These are phyloP conservation scores for Knufia fluminis DNA, from an alignment of 2,329 filamentous ascomycete genomes.

Conservation along the genomic window DNA sequence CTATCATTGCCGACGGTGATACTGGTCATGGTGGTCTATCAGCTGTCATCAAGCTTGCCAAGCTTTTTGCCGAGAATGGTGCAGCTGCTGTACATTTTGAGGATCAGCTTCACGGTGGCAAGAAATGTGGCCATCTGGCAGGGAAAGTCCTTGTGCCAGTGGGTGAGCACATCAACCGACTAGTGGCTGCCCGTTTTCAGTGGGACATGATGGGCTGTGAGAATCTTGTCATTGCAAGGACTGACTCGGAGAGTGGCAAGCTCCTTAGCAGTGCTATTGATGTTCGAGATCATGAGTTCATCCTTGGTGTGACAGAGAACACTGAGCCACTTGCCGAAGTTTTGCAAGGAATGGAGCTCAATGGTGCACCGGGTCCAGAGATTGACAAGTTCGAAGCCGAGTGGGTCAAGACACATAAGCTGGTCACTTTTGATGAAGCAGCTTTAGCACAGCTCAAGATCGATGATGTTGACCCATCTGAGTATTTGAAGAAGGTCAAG, in stretches of 20 bases:
- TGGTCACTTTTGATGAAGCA: slow-evolving; percentile 89
- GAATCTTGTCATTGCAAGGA: slow-evolving; percentile 88
- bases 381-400: slow-evolving; percentile 77
- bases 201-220: slow-evolving; percentile 98
- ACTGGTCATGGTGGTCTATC: slow-evolving; percentile 88
- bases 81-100: slow-evolving; percentile 96
- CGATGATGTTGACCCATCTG: slow-evolving; percentile 54
- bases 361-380: slow-evolving; percentile 66
- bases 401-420: slow-evolving; percentile 78
- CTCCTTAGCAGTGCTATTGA: slow-evolving; percentile 86
- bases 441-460: slow-evolving; percentile 63
- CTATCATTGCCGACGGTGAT: slow-evolving; percentile 93
- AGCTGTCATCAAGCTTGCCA: slow-evolving; percentile 89
- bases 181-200: slow-evolving; percentile 86
- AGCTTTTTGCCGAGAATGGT: slow-evolving; percentile 94
- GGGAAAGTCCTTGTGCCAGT: slow-evolving; percentile 92
- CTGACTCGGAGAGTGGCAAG: slow-evolving; percentile 88
- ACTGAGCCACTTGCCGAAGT: slow-evolving; percentile 76
- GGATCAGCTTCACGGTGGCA: slow-evolving; percentile 93
- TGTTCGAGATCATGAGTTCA: slow-evolving; percentile 92
- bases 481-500: slow-evolving; percentile 56
- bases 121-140: slow-evolving; percentile 95
- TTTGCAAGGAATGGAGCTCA: slow-evolving; percentile 78
- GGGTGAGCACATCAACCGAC: slow-evolving; percentile 90
- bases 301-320: slow-evolving; percentile 75